Percentiles rank a stretch among this genome's conserved stretches.
phyloP scores from a whole-genome alignment of 495 filamentous ascomycete genomes.

The Penicillium lagena region DNA sequence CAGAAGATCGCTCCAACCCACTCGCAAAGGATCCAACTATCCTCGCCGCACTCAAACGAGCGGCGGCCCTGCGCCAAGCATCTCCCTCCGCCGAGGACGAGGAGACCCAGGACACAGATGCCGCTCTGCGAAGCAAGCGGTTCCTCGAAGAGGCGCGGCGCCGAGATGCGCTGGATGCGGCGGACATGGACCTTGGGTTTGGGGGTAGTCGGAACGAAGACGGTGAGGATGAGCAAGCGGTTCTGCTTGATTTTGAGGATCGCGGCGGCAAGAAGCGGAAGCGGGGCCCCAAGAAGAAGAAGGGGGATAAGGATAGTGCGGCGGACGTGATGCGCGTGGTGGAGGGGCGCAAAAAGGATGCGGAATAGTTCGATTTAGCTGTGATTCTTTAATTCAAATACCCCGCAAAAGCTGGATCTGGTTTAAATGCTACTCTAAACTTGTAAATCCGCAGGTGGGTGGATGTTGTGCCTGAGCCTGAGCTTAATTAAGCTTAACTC shows the following conservation, averaged over 20 bases:
- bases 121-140: conserved; percentile 59
- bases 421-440: no score
- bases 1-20: conserved; percentile 47
- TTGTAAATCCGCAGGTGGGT: no score
- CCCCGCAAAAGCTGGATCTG: no score
- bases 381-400: background rate
- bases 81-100: conserved; percentile 24
- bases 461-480: no score
- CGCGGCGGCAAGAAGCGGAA: conserved; percentile 61
- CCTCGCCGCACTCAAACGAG: conserved; percentile 78
- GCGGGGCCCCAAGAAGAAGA: conserved; percentile 77
- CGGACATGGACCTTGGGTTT: conserved; percentile 93
- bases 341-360: conserved; percentile 54
- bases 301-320: conserved; percentile 76
- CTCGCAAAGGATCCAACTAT: conserved; percentile 68
- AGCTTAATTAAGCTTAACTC: no score
- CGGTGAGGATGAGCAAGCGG: conserved; percentile 68
- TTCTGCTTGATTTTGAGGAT: conserved; percentile 58
- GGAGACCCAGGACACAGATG: conserved; percentile 41
- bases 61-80: conserved; percentile 60
- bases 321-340: conserved; percentile 76
- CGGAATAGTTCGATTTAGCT: background rate
- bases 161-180: conserved; percentile 68
- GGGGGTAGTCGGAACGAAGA: conserved; percentile 78
- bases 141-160: conserved; percentile 59